phyloP scores from a whole-genome alignment of 352 stramenopile species.

The Phytophthora macrochlamydospora region DNA sequence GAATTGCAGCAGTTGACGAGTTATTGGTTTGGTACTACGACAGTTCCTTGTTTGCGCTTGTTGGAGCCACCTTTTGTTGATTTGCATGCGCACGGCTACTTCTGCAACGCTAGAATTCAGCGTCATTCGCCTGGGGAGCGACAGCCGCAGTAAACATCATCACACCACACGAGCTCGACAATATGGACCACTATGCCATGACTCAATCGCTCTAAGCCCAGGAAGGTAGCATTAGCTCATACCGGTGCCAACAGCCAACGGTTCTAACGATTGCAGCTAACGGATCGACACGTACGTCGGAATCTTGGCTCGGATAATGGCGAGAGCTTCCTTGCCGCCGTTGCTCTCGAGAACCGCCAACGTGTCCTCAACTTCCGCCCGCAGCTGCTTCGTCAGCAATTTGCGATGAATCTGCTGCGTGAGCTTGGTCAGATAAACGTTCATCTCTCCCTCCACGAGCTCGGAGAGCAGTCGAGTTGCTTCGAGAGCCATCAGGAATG shows the following conservation, averaged over 20 bases:
- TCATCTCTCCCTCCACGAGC: conserved; percentile 72
- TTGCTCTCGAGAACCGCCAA: conserved; percentile 73
- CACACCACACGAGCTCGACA: no score
- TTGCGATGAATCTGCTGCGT: conserved; percentile 84
- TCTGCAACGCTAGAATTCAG: neutral
- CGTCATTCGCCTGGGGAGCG: neutral
- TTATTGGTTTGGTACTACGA: no score
- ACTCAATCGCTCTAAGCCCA: neutral
- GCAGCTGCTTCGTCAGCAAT: conserved; percentile 61
- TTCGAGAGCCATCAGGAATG: conserved; percentile 72
- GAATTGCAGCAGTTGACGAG: neutral
- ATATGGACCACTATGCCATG: no score
- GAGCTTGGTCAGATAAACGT: conserved; percentile 73
- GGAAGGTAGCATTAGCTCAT: neutral
- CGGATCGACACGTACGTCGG: conserved; percentile 73
- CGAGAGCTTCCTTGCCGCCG: conserved; percentile 71
- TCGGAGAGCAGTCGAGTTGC: conserved; percentile 71
- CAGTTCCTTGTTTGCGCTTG: no score
- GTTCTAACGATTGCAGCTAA: conserved; percentile 11
- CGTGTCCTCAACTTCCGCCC: conserved; percentile 62
- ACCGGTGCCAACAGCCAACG: neutral
- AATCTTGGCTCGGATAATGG: conserved; percentile 81
- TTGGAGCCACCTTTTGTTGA: neutral
- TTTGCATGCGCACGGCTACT: neutral
- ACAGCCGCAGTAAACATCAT: no score